Evolutionary conservation across 2,329 filamentous ascomycete genomes (phyloP), one percentile per base, ranked within the genome.

Genomic region (Penicillium vulpinum): DNA sequence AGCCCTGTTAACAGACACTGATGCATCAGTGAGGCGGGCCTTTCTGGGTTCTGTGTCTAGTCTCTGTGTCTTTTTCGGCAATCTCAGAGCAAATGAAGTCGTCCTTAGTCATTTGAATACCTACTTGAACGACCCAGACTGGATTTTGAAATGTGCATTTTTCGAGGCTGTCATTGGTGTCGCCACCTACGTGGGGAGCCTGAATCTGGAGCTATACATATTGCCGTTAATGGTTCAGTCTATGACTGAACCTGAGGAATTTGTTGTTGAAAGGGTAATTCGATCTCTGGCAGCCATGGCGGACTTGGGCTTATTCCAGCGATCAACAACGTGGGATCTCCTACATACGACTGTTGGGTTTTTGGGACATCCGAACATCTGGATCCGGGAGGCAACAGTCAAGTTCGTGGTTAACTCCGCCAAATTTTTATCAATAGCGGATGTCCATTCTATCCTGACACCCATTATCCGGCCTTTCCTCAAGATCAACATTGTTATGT

Each of bases 131-230:
- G 94, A 97, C 67, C 86, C 89, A 40, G 92, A 99, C 71, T 99
- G 94, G 94, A 91, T 91, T 72, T 78, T 99, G 31, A 97, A 96
- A 73, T 97, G 92, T 67, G 92, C 93, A 3, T 97, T 97, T 71
- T 97, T 99, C 68, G 92, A 96, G 69, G 91, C 92, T 0, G 91
- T 97, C 26, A 91, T 97, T 16, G 93, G 92, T 4, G 92, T 99
- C 62, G 91, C 92, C 4, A 86, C 90, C 1, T 96, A 96, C 65
- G 85, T 97, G 33, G 94, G 94, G 28, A 92, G 90, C 58, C 90
- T 88, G 33, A 95, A 88, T 64, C 78, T 99, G 31, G 94, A 99
- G 73, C 92, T 96, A 64, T 99, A 97, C 66, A 96, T 97, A 62
- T 77, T 99, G 26, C 94, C 95, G 0, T 80, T 99, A 15, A 97